phyloP scores from a whole-genome alignment of 2,329 filamentous ascomycete species.

The Orbilia oligospora region DNA sequence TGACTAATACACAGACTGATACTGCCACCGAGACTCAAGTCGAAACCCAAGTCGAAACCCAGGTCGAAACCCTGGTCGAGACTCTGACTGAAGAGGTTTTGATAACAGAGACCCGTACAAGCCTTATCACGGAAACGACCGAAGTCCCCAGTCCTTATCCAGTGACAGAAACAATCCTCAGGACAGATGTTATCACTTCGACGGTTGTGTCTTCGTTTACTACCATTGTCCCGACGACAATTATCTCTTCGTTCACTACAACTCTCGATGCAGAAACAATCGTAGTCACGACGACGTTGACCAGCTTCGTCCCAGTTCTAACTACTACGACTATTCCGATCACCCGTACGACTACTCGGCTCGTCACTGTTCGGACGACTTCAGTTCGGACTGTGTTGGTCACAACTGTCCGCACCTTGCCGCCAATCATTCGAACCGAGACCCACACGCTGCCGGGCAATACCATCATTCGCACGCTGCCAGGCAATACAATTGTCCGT shows the following conservation, averaged over 20 bases:
- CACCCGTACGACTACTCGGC: constrained; percentile 25
- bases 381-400: constrained; percentile 39
- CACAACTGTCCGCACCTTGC: constrained; percentile 35
- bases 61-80: not conserved
- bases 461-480: constrained; percentile 25
- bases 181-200: constrained; percentile 42
- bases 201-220: constrained; percentile 45
- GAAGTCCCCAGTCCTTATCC: constrained; percentile 48
- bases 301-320: constrained; percentile 35
- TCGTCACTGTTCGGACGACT: constrained; percentile 29
- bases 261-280: constrained; percentile 32
- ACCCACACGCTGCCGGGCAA: constrained; percentile 19
- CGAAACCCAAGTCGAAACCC: constrained; percentile 33
- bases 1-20: constrained; percentile 27
- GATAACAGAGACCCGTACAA: constrained; percentile 47
- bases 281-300: constrained; percentile 39
- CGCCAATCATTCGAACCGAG: constrained; percentile 13
- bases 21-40: constrained; percentile 33
- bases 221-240: constrained; percentile 47
- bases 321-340: constrained; percentile 28
- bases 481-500: constrained; percentile 37
- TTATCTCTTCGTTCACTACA: constrained; percentile 54
- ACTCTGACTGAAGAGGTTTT: constrained; percentile 25
- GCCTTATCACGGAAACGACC: constrained; percentile 49
- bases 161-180: constrained; percentile 48